These are phyloP conservation scores for Aspergillus kassunensis DNA, from an alignment of 495 filamentous ascomycete species.

Conservation along the genomic window DNA sequence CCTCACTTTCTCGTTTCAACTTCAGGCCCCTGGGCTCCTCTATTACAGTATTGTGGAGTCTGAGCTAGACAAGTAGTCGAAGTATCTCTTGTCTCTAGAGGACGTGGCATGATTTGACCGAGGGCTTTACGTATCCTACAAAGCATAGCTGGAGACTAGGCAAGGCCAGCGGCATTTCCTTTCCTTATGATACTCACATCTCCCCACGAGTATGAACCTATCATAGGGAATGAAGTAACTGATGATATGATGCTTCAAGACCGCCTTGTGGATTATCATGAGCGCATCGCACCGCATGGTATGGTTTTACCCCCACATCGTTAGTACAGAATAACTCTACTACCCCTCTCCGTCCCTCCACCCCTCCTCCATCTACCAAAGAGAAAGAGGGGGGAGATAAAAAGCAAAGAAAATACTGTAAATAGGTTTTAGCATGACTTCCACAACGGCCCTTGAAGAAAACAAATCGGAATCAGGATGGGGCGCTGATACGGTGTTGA, in stretches of 20 bases:
- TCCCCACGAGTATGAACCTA: neutral
- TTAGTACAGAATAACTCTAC: no score
- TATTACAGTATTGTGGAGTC: neutral
- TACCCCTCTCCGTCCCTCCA: neutral
- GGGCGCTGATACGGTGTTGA: neutral
- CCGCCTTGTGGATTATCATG: neutral
- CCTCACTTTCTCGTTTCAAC: slow-evolving; percentile 15
- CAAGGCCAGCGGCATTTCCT: no score
- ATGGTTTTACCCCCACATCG: no score
- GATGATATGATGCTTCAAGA: no score
- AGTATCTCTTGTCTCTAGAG: neutral
- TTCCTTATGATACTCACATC: no score
- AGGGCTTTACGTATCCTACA: neutral
- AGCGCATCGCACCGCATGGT: no score
- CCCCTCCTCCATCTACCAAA: neutral
- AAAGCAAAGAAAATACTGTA: neutral
- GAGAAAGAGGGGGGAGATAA: neutral
- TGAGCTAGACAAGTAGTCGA: no score
- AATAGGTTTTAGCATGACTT: slow-evolving; percentile 1
- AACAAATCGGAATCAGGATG: slow-evolving; percentile 4
- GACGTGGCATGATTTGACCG: slow-evolving; percentile 3
- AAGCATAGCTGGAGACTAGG: no score
- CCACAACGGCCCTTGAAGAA: neutral
- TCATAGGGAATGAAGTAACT: neutral
- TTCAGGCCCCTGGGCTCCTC: neutral